Evolutionary conservation across 148 eudicot genomes (phyloP).

Genomic region (Spergularia marina): DNA sequence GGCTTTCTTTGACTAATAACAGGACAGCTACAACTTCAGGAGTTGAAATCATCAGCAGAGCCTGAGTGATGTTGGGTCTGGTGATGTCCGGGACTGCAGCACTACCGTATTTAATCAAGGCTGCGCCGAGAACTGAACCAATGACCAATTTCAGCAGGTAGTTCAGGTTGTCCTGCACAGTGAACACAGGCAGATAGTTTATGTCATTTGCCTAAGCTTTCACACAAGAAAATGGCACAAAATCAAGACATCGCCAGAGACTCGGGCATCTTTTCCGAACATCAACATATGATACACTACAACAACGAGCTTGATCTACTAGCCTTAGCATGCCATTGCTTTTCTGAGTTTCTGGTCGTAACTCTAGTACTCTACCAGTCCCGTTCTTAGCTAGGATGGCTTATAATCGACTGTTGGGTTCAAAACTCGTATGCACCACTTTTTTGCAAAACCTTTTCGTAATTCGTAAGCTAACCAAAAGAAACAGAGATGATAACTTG

Average conservation of each 20-base stretch:
- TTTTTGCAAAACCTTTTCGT: not conserved
- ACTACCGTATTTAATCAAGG: constrained; percentile 60
- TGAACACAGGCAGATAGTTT: not conserved
- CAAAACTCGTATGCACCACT: not conserved
- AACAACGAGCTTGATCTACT: not conserved
- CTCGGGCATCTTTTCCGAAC: not conserved
- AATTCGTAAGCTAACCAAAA: not conserved
- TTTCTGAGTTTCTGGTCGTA: too few species aligned
- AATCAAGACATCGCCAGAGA: not conserved
- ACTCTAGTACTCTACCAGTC: too few species aligned
- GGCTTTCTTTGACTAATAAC: constrained; percentile 36
- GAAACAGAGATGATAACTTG: not conserved
- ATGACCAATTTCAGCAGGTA: constrained; percentile 45
- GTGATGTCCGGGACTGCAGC: constrained; percentile 50
- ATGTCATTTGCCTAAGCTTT: not conserved
- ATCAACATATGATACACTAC: not conserved
- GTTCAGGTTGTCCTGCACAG: constrained; percentile 43
- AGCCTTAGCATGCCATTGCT: too few species aligned
- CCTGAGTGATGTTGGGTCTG: constrained; percentile 45
- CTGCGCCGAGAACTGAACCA: constrained; percentile 55
- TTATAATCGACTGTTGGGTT: not conserved
- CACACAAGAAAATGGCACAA: not conserved
- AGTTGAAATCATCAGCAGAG: constrained; percentile 43
- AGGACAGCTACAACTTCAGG: constrained; percentile 41
- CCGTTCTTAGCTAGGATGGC: not conserved